phyloP scores from a whole-genome alignment of 1,284 basidiomycete genomes.

The Schizophyllum amplum region DNA sequence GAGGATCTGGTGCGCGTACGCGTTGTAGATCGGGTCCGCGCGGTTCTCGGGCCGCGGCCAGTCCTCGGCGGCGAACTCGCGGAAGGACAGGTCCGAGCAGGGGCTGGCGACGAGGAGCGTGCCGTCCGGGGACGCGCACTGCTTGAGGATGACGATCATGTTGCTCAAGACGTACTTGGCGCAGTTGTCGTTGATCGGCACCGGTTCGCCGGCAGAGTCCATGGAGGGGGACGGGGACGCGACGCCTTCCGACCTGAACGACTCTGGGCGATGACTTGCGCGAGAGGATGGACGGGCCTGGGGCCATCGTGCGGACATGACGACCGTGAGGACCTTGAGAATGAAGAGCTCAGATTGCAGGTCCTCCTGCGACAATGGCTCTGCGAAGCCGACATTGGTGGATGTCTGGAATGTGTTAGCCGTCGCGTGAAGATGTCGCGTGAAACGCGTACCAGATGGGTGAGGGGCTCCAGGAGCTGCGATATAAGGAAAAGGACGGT shows the following conservation, averaged over 20 bases:
- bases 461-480: constrained; percentile 67
- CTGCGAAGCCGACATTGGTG: constrained; percentile 12
- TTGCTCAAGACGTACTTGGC: constrained; percentile 83
- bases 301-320: constrained; percentile 72
- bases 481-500: constrained; percentile 74
- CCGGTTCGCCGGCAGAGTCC: constrained; percentile 48
- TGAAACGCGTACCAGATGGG: constrained; percentile 48
- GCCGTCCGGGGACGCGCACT: constrained; percentile 53
- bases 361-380: constrained; percentile 50
- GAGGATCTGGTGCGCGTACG: constrained; percentile 10
- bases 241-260: constrained; percentile 17
- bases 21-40: background rate
- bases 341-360: constrained; percentile 88
- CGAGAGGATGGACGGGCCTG: constrained; percentile 22
- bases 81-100: constrained; percentile 59
- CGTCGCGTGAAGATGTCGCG: constrained; percentile 19
- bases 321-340: constrained; percentile 75
- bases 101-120: constrained; percentile 57
- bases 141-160: constrained; percentile 75
- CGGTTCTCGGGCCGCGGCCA: constrained; percentile 14
- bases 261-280: constrained; percentile 34
- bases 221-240: constrained; percentile 22
- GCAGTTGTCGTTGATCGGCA: constrained; percentile 77
- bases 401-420: constrained; percentile 11
- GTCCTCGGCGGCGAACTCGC: constrained; percentile 55